Percentiles rank a stretch among this genome's conserved stretches.
Conservation (phyloP, 345 rosid species). For the Abelmoschus esculentus region DNA sequence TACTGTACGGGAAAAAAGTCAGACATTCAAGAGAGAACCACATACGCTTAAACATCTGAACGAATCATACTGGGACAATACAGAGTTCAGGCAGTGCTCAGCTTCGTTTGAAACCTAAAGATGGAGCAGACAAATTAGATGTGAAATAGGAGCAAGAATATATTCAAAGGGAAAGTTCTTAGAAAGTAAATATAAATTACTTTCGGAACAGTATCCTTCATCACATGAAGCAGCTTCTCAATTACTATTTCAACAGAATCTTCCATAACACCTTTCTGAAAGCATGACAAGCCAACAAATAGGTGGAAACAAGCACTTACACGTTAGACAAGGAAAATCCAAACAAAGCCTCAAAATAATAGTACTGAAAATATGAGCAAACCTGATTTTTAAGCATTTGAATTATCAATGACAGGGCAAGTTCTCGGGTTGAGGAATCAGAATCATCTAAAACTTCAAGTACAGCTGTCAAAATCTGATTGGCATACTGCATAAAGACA, state of each 20-base stretch:
- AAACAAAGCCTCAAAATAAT: background rate
- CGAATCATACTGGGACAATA: constrained; percentile 80
- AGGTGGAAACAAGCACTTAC: background rate
- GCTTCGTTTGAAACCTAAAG: constrained; percentile 79
- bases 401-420: constrained; percentile 62
- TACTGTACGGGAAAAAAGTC: background rate
- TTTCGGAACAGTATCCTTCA: constrained; percentile 64
- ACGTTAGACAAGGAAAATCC: background rate
- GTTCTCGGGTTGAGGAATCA: constrained; percentile 63
- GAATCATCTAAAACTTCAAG: constrained; percentile 86
- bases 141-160: background rate
- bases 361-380: background rate
- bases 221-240: constrained; percentile 84
- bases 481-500: constrained; percentile 66
- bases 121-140: constrained; percentile 12
- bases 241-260: constrained; percentile 87
- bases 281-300: constrained; percentile 12
- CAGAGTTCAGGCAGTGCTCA: constrained; percentile 73
- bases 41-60: constrained; percentile 95
- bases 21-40: constrained; percentile 9
- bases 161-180: constrained; percentile 3
- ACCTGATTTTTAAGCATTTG: constrained; percentile 95
- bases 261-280: constrained; percentile 81
- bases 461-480: constrained; percentile 91
- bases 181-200: constrained; percentile 28